phyloP scores from a whole-genome alignment of 352 stramenopile species.

The Blastocystis sp. region DNA sequence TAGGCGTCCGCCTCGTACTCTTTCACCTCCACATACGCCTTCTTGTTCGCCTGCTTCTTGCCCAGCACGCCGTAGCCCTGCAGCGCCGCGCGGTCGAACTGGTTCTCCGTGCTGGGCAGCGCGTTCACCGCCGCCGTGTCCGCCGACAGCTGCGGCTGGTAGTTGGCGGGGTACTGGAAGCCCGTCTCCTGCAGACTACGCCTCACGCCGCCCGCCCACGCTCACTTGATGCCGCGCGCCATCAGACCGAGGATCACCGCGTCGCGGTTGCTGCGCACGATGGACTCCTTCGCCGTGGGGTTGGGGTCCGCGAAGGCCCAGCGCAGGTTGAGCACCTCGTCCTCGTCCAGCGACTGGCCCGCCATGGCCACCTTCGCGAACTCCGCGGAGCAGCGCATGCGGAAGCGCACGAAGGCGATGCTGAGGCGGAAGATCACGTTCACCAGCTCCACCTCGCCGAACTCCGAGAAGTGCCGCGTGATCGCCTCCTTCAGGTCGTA shows the following conservation, averaged over 20 bases:
- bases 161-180: slow-evolving; percentile 63
- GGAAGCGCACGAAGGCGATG: slow-evolving; percentile 82
- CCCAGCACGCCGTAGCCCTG: slow-evolving; percentile 56
- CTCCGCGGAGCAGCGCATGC: slow-evolving; percentile 75
- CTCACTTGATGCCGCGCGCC: slow-evolving; percentile 74
- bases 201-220: neutral
- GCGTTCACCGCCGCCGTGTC: slow-evolving; percentile 39
- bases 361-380: slow-evolving; percentile 80
- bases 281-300: slow-evolving; percentile 83
- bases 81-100: slow-evolving; percentile 46
- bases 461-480: slow-evolving; percentile 84
- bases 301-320: slow-evolving; percentile 89
- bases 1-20: slow-evolving; percentile 8
- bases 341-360: slow-evolving; percentile 81
- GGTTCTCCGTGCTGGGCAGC: slow-evolving; percentile 42
- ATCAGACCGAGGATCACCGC: slow-evolving; percentile 82
- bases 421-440: slow-evolving; percentile 86
- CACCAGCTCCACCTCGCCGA: slow-evolving; percentile 86
- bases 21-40: neutral
- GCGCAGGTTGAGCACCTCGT: slow-evolving; percentile 85
- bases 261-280: slow-evolving; percentile 81
- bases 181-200: slow-evolving; percentile 27
- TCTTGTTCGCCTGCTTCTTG: slow-evolving; percentile 40
- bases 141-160: slow-evolving; percentile 33
- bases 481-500: slow-evolving; percentile 77